Evolutionary conservation across 345 rosid genomes (phyloP), one percentile per base, ranked within the genome.

Genomic region (Hibiscus trionum): DNA sequence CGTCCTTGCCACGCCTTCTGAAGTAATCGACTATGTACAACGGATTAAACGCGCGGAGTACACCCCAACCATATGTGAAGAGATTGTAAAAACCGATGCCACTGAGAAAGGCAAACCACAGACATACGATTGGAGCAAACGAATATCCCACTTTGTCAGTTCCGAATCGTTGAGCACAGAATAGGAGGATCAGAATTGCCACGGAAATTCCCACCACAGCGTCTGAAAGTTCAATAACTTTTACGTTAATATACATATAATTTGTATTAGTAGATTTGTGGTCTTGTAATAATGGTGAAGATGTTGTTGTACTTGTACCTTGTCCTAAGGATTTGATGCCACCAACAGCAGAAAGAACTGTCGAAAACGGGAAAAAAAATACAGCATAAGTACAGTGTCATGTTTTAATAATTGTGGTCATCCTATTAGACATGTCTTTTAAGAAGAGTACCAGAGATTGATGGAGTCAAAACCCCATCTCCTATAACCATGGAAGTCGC

Each of bases 401-500:
- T 4, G 39, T 35, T 7, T 35, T 35, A 35, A 35, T 0, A 3
- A 4, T 35, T 3, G 39, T 35, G 39, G 6, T 4, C n/a, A n/a
- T 37, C 35, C 4, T 31, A 31, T 31, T 4, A 31, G 3, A 31
- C 35, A 31, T 4, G 35, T 31, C 4, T 31, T 31, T 4, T 31
- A 31, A 31, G 35, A 31, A 42, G 3, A 42, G 21, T 70, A 90
- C 96, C 93, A 73, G 93, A 90, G 62, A 93, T 91, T 59, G 81
- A 79, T 10, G 97, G 96, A 60, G 96, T 89, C 50, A 93, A 91
- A 61, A 93, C 72, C 0, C 97, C 96, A 58, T 93, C 98, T 1
- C 96, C 97, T 2, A 87, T 88, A 29, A 89, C 90, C 93, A 93
- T 89, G 31, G 93, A 87, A 69, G 97, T 89, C 4, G 91, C 97